phyloP scores from a whole-genome alignment of 305 asterid species.

The Withania somnifera region DNA sequence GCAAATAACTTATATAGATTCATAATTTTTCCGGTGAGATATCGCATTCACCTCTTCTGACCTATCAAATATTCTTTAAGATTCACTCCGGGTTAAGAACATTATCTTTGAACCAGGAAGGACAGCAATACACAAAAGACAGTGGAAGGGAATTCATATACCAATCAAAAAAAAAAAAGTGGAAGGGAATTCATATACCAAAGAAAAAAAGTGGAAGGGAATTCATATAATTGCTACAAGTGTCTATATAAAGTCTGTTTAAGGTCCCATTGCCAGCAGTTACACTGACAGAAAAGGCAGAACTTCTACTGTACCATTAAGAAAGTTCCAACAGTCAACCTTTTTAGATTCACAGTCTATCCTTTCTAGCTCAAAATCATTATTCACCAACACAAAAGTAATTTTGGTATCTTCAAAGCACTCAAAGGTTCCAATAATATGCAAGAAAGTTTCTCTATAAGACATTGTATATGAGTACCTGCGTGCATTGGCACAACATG shows the following conservation, averaged over 20 bases:
- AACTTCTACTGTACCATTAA: neutral
- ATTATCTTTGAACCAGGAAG: neutral
- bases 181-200: neutral
- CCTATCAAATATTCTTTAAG: neutral
- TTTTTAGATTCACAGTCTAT: neutral
- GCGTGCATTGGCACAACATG: slow-evolving; percentile 85
- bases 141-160: neutral
- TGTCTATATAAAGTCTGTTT: neutral
- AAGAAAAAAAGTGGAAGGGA: neutral
- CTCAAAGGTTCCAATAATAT: neutral
- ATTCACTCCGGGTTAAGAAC: neutral
- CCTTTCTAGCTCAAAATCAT: neutral
- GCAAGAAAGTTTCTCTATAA: neutral
- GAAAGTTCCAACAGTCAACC: neutral
- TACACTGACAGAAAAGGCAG: neutral
- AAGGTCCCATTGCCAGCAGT: neutral
- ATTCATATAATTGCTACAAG: neutral
- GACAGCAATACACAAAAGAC: neutral
- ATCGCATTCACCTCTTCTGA: neutral
- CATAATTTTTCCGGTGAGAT: neutral
- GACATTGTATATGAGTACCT: slow-evolving; percentile 38
- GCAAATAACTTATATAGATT: neutral
- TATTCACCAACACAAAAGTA: neutral
- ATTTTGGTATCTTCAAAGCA: neutral
- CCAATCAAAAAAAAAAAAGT: neutral